Percentiles rank a stretch among this genome's conserved stretches.
phyloP scores from a whole-genome alignment of 345 rosid genomes.

The Populus deltoides region DNA sequence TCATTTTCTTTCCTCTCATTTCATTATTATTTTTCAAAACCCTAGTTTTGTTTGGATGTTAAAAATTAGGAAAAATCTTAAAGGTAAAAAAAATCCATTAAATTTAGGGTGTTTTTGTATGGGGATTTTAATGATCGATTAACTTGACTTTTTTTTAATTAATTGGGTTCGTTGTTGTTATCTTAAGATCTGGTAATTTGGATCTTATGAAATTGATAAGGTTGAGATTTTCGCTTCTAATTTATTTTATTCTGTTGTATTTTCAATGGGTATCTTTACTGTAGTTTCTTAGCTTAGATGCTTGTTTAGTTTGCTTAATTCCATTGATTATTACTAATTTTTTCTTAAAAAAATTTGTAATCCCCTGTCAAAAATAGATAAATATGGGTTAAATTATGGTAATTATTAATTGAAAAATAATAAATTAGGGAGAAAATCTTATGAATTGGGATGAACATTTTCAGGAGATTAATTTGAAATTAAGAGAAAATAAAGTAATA shows the following conservation, averaged over 20 bases:
- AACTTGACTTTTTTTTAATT: constrained; percentile 9
- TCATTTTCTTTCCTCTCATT: neutral
- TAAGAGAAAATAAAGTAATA: no score
- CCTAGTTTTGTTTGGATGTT: constrained; percentile 38
- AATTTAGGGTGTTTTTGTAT: neutral
- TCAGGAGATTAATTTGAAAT: no score
- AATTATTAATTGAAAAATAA: no score
- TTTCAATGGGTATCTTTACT: neutral
- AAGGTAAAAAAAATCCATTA: neutral
- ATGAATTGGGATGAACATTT: no score
- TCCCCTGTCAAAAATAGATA: no score
- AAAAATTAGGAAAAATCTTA: constrained; percentile 11
- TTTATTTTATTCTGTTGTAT: constrained; percentile 6
- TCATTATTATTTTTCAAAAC: constrained; percentile 25
- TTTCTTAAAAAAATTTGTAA: neutral
- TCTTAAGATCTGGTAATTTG: constrained; percentile 3
- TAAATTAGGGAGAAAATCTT: no score
- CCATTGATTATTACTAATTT: neutral
- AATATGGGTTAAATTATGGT: no score
- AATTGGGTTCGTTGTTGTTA: constrained; percentile 8
- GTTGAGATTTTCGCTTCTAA: neutral
- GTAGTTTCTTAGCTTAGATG: neutral
- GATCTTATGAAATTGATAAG: neutral
- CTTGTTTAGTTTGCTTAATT: constrained; percentile 17
- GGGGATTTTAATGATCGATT: constrained; percentile 7